A percentile compares a stretch with the other conserved stretches of the same genome.
These are phyloP conservation scores for Neobulgaria alba DNA, from an alignment of 2,329 filamentous ascomycete species.

Conservation along the genomic window DNA sequence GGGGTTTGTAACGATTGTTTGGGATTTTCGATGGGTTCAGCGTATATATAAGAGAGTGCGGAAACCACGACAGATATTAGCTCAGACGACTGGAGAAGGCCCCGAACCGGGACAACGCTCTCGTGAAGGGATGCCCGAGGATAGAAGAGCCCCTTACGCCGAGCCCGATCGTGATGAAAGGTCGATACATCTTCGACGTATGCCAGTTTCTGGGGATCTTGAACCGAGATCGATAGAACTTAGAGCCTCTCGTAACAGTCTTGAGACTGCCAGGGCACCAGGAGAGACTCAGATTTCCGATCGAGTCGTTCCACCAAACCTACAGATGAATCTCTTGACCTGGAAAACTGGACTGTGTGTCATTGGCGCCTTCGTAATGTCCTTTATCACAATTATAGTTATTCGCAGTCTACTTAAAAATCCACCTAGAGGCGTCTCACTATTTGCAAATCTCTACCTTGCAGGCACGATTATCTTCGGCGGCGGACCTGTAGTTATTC, in stretches of 20 bases:
- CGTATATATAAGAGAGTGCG: not conserved
- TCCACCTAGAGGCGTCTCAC: constrained; percentile 41
- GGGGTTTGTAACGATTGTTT: constrained; percentile 43
- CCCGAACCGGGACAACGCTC: no score
- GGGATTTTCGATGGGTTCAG: constrained; percentile 41
- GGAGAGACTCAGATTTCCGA: not conserved
- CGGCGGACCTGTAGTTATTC: constrained; percentile 57
- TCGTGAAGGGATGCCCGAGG: constrained; percentile 4
- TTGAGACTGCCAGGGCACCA: not conserved
- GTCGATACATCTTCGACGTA: not conserved
- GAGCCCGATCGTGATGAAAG: not conserved
- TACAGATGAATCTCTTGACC: constrained; percentile 33
- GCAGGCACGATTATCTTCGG: constrained; percentile 53
- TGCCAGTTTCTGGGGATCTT: no score
- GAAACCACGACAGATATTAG: no score
- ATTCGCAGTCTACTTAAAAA: constrained; percentile 36
- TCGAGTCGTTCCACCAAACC: constrained; percentile 8
- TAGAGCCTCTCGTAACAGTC: no score
- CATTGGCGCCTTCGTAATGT: constrained; percentile 41
- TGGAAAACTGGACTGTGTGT: constrained; percentile 37
- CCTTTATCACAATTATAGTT: constrained; percentile 49
- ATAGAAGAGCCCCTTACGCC: not conserved
- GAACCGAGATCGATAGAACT: no score
- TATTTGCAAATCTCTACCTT: constrained; percentile 67
- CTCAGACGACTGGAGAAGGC: no score